Conservation (phyloP, 352 stramenopile genomes). For the Phytophthora tubulina region DNA sequence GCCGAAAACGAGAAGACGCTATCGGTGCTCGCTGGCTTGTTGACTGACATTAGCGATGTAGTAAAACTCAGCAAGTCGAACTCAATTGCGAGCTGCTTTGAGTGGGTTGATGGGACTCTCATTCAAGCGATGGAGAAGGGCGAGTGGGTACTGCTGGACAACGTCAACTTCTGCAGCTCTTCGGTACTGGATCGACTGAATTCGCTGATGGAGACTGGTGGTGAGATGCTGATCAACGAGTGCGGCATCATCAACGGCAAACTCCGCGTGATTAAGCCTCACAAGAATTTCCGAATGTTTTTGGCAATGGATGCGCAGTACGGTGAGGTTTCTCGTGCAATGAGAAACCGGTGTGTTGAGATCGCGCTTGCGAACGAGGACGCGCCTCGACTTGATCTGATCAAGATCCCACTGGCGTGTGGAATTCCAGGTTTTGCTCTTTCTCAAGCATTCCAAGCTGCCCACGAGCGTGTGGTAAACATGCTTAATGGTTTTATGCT, state of each 20-base stretch:
- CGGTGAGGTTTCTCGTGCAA: constrained; percentile 98
- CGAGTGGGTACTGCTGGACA: constrained; percentile 99
- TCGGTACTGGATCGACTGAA: constrained; percentile 99
- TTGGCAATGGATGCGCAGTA: constrained; percentile 97
- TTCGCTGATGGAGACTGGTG: constrained; percentile 98
- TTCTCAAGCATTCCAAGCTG: constrained; percentile 65
- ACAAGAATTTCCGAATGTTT: constrained; percentile 99
- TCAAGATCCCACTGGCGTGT: constrained; percentile 64
- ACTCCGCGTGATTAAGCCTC: constrained; percentile 95
- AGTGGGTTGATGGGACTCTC: constrained; percentile 99
- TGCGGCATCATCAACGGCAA: constrained; percentile 94
- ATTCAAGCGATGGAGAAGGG: constrained; percentile 98
- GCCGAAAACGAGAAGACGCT: constrained; percentile 13
- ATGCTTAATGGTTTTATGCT: constrained; percentile 39
- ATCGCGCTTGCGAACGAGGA: constrained; percentile 81
- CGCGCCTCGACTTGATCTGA: constrained; percentile 67
- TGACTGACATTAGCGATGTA: constrained; percentile 48
- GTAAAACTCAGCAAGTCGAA: constrained; percentile 70
- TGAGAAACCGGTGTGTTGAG: constrained; percentile 99
- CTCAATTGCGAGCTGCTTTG: constrained; percentile 91
- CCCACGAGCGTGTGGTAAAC: constrained; percentile 62
- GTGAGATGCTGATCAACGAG: constrained; percentile 98
- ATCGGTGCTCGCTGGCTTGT: constrained; percentile 27
- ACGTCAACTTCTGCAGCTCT: constrained; percentile 99
- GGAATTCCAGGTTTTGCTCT: constrained; percentile 78